These are phyloP conservation scores for Cryomyces minteri DNA, from an alignment of 495 filamentous ascomycete species.

Conservation along the genomic window DNA sequence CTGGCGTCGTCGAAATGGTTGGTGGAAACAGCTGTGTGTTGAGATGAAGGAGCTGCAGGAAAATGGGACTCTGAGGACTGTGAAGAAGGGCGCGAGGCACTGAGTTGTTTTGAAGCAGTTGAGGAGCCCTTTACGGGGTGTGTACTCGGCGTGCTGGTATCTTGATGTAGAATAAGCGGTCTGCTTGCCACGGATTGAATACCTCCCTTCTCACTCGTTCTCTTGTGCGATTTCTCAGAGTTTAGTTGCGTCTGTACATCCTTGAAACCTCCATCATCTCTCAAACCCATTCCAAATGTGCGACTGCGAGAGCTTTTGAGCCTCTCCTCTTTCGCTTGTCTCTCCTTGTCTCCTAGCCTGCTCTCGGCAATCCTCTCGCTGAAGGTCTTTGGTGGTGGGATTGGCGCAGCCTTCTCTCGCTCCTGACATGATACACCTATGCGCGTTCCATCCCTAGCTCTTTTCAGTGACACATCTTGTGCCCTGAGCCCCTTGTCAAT, in stretches of 20 bases:
- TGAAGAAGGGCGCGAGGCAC: too few relatives aligned
- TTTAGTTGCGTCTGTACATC: too few relatives aligned
- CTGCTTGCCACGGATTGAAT: too few relatives aligned
- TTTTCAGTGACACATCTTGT: conserved; percentile 67
- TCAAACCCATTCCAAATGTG: conserved; percentile 34
- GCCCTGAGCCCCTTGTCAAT: conserved; percentile 79
- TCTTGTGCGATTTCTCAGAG: too few relatives aligned
- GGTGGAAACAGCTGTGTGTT: not conserved
- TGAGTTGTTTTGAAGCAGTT: too few relatives aligned
- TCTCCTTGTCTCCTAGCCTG: conserved; percentile 31
- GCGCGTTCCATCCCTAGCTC: conserved; percentile 29
- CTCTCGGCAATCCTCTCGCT: conserved; percentile 69
- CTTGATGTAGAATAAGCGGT: too few relatives aligned
- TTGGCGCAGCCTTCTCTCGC: too few relatives aligned
- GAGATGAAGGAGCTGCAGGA: conserved; percentile 1
- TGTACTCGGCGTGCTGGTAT: too few relatives aligned
- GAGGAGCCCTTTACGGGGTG: too few relatives aligned
- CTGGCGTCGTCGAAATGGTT: not conserved
- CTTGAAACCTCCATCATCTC: too few relatives aligned
- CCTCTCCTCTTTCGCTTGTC: conserved; percentile 33
- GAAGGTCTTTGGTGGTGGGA: conserved; percentile 41
- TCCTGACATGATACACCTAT: conserved; percentile 3
- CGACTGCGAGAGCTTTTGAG: conserved; percentile 42
- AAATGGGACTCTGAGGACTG: too few relatives aligned
- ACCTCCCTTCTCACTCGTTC: too few relatives aligned